Conservation (phyloP, 352 stramenopile species). For the Aphanomyces stellatus region DNA sequence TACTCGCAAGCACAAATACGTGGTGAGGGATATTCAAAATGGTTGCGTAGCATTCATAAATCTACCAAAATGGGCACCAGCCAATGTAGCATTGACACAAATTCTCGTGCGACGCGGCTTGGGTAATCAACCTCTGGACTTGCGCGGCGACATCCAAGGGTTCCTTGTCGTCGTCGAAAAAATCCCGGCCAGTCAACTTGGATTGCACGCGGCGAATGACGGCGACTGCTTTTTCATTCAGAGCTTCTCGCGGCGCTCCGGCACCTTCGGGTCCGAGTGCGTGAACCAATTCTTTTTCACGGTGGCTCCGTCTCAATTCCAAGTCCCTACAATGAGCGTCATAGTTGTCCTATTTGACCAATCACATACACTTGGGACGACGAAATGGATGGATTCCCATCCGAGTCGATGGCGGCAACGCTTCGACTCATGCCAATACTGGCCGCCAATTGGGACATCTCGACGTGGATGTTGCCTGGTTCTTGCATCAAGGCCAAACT, state of each 20-base stretch:
- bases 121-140: conserved; percentile 96
- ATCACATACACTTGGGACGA: conserved; percentile 3
- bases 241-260: conserved; percentile 66
- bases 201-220: conserved; percentile 98
- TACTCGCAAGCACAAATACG: too few relatives aligned
- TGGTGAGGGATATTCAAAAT: too few relatives aligned
- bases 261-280: conserved; percentile 73
- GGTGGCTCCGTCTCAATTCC: conserved; percentile 41
- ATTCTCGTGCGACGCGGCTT: conserved; percentile 98
- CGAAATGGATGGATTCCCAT: not conserved
- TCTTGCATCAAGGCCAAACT: not conserved
- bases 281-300: conserved; percentile 71
- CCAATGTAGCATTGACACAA: conserved; percentile 98
- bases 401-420: conserved; percentile 24
- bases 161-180: conserved; percentile 64
- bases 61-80: conserved; percentile 92
- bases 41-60: too few relatives aligned
- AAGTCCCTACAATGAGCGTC: conserved; percentile 1
- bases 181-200: conserved; percentile 98
- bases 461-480: conserved; percentile 63
- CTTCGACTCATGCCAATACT: conserved; percentile 64
- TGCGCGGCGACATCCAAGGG: conserved; percentile 69
- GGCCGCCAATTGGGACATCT: conserved; percentile 76
- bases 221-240: conserved; percentile 95
- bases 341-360: not conserved